Percentiles rank a stretch among this genome's conserved stretches.
Evolutionary conservation across 1,284 basidiomycete species (phyloP).

Genomic region (Ustilago bromivora): DNA sequence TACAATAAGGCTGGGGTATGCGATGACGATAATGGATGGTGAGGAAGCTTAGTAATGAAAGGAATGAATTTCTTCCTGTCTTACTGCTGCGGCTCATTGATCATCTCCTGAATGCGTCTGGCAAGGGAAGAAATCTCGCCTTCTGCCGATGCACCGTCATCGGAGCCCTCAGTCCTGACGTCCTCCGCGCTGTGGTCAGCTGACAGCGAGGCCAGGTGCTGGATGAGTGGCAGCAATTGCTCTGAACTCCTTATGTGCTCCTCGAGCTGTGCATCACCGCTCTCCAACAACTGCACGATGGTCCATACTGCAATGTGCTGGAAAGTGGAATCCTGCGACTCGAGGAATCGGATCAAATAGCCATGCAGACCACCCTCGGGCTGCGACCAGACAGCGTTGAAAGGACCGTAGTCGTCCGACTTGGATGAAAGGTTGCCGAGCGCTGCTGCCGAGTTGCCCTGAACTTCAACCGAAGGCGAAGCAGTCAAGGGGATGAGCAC

Average conservation of each 20-base stretch:
- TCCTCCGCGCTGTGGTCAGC: conserved; percentile 49
- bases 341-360: conserved; percentile 94
- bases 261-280: conserved; percentile 76
- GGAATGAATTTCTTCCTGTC: neutral
- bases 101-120: conserved; percentile 65
- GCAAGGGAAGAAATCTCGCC: conserved; percentile 65
- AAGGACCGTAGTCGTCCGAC: conserved; percentile 95
- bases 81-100: conserved; percentile 49
- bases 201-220: conserved; percentile 48
- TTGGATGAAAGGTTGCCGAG: conserved; percentile 94
- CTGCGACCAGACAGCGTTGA: conserved; percentile 97
- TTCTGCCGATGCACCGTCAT: conserved; percentile 63
- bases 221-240: conserved; percentile 64
- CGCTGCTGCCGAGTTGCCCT: conserved; percentile 97
- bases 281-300: conserved; percentile 94
- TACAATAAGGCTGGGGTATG: conserved; percentile 4
- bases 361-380: conserved; percentile 96
- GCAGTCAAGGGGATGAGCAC: conserved; percentile 96
- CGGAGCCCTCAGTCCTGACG: conserved; percentile 48
- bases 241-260: conserved; percentile 66
- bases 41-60: neutral
- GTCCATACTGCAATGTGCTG: conserved; percentile 97
- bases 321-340: conserved; percentile 96
- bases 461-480: conserved; percentile 95
- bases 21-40: neutral